These are phyloP conservation scores for Begonia fuchsioides DNA, from an alignment of 306 rosid species.

Conservation along the genomic window DNA sequence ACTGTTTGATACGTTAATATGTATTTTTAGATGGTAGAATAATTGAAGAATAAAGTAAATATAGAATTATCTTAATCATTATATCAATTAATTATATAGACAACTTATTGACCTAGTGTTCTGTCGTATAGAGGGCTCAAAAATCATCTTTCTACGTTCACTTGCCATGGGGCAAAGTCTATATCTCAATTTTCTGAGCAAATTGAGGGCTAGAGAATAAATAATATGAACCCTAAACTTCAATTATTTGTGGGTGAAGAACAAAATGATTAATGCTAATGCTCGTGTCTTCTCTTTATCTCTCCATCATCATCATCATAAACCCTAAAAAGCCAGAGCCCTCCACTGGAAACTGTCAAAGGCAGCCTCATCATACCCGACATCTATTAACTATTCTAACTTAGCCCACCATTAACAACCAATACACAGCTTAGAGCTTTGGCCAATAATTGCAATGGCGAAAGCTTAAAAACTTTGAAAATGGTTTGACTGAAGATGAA, in stretches of 20 bases:
- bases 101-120: too few species aligned
- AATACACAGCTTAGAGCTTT: too few species aligned
- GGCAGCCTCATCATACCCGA: neutral
- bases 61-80: too few species aligned
- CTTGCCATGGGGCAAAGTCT: conserved; percentile 6
- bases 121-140: too few species aligned
- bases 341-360: too few species aligned
- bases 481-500: too few species aligned
- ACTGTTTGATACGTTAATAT: too few species aligned
- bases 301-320: neutral
- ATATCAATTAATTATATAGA: too few species aligned
- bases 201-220: neutral
- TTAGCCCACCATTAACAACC: neutral
- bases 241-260: conserved; percentile 40
- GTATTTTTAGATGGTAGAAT: too few species aligned
- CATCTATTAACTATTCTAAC: neutral
- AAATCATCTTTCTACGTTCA: conserved; percentile 11
- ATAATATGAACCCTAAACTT: conserved; percentile 7
- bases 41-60: too few species aligned
- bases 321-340: conserved; percentile 1
- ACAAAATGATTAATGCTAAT: conserved; percentile 30
- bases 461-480: too few species aligned
- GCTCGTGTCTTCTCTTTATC: conserved; percentile 13
- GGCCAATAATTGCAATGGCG: too few species aligned
- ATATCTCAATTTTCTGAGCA: conserved; percentile 1